A percentile compares a stretch with the other conserved stretches of the same genome.
Evolutionary conservation across 2,329 filamentous ascomycete genomes (phyloP).

Genomic region (Claviceps cyperi): DNA sequence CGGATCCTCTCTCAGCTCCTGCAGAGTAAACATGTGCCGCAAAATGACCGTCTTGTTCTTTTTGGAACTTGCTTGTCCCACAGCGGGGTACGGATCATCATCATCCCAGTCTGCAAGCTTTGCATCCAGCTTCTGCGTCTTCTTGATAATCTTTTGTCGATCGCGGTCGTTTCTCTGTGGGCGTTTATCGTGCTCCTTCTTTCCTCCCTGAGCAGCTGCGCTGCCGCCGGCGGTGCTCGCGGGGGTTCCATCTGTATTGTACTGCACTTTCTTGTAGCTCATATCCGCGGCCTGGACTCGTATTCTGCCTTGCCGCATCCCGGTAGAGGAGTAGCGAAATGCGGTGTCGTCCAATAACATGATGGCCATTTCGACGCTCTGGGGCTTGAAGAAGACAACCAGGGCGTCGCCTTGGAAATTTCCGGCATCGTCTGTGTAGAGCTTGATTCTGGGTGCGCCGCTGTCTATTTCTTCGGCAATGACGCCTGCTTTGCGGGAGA

Average conservation of each 20-base stretch:
- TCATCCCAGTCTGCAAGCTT: slow-evolving; percentile 94
- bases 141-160: slow-evolving; percentile 79
- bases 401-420: slow-evolving; percentile 89
- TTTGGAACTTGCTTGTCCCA: slow-evolving; percentile 29
- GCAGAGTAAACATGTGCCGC: slow-evolving; percentile 82
- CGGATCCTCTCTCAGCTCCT: slow-evolving; percentile 74
- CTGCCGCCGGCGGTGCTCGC: neutral
- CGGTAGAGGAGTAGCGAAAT: slow-evolving; percentile 51
- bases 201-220: slow-evolving; percentile 8
- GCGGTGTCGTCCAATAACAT: slow-evolving; percentile 69
- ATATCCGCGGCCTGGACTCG: slow-evolving; percentile 72
- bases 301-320: slow-evolving; percentile 48
- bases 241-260: slow-evolving; percentile 29
- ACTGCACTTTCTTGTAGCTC: slow-evolving; percentile 80
- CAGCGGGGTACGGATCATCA: slow-evolving; percentile 49
- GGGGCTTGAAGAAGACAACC: slow-evolving; percentile 86
- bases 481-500: slow-evolving; percentile 73
- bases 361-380: slow-evolving; percentile 78
- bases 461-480: slow-evolving; percentile 91
- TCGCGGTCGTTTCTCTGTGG: slow-evolving; percentile 47
- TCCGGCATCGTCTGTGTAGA: slow-evolving; percentile 71
- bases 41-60: slow-evolving; percentile 77
- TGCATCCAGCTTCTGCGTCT: slow-evolving; percentile 80
- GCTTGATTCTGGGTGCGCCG: slow-evolving; percentile 76
- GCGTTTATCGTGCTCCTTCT: slow-evolving; percentile 21